Base-by-base conservation (phyloP, 2,329 filamentous ascomycete genomes). In the Fusarium sp. region DNA sequence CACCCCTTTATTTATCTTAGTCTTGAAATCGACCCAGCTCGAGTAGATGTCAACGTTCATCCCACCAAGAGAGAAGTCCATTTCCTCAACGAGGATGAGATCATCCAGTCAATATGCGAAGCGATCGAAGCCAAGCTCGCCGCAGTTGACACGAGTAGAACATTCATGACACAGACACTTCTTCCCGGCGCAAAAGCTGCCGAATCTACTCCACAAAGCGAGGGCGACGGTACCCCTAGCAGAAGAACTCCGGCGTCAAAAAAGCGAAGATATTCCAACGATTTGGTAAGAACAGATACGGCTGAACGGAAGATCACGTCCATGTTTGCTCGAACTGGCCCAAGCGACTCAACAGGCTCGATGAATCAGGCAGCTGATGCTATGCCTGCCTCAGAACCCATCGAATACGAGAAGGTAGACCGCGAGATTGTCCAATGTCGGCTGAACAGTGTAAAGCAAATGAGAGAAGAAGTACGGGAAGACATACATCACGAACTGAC, bases 31-130 rank as follows among this genome's bases (percentile, higher is more conserved):
- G 94, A 98, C 73, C 95, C 96, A 2, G 89, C 92, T 27, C 87
- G 95, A 55, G 93, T 99, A 6, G 96, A 99, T 78, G 97, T 99
- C 76, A 99, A 99, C 73, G 92, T 99, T 1, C 96, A 99, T 79
- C 96, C 96, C 0, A 99, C 96, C 0, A 99, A 99, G 79, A 87
- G 93, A 53, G 95, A 99, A 77, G 96, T 99, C 21, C 96, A 98
- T 76, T 98, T 99, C 74, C 85, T 99, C 23, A 97, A 98, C 66
- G 96, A 99, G 78, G 96, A 99, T 69, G 96, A 99, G 73, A 97
- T 99, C 47, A 92, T 96, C 48, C 92, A 96, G 69, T 87, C 88
- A 16, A 90, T 99, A 7, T 98, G 94, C 81, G 88, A 90, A 65
- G 88, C 92, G 55, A 92, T 99, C 23, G 88, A 92, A 55, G 85